These are phyloP conservation scores for Bipolaris gigantea DNA, from an alignment of 2,329 filamentous ascomycete species.

Conservation along the genomic window DNA sequence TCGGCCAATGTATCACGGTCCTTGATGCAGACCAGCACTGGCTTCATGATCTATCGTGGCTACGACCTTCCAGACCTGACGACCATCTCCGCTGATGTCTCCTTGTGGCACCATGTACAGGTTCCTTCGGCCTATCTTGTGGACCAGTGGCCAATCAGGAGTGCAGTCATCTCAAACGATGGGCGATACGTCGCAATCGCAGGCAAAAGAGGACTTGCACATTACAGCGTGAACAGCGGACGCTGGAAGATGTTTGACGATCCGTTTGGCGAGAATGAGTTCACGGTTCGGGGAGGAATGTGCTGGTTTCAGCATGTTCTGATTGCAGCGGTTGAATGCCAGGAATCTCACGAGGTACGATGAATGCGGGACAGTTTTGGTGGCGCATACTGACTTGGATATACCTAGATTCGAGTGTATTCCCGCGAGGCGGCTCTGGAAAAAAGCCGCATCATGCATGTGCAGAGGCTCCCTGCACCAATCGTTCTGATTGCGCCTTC, in stretches of 20 bases:
- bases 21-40: constrained; percentile 82
- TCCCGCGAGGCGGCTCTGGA: constrained; percentile 83
- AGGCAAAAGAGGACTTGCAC: constrained; percentile 85
- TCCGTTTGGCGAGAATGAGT: constrained; percentile 79
- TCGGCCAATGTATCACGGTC: constrained; percentile 89
- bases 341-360: constrained; percentile 71
- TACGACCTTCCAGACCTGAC: constrained; percentile 90
- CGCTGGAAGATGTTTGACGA: constrained; percentile 95
- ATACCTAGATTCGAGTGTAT: constrained; percentile 73
- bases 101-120: constrained; percentile 91
- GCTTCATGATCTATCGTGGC: constrained; percentile 88
- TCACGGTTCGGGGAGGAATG: constrained; percentile 92
- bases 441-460: constrained; percentile 70
- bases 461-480: constrained; percentile 76
- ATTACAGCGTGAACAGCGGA: constrained; percentile 93
- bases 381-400: constrained; percentile 7
- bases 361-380: background rate
- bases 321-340: constrained; percentile 88
- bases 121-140: constrained; percentile 83
- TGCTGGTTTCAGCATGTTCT: constrained; percentile 98
- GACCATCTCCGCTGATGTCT: constrained; percentile 87
- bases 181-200: constrained; percentile 95
- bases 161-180: constrained; percentile 84
- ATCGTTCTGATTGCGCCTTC: constrained; percentile 89
- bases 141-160: constrained; percentile 90